Evolutionary conservation across 1,139 yeast species (phyloP).

Genomic region (Sugiyamaella pinicola): DNA sequence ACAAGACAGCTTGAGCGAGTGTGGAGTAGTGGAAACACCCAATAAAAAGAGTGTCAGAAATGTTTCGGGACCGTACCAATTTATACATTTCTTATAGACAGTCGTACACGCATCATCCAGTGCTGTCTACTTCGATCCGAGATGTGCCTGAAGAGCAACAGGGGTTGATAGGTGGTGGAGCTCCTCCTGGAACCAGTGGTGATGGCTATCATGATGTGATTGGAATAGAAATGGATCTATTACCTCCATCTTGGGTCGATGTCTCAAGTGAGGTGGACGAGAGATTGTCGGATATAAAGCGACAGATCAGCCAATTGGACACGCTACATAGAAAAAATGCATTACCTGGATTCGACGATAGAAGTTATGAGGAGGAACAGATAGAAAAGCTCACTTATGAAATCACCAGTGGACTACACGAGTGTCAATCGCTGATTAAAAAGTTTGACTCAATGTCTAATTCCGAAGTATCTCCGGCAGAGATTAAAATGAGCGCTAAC

Average conservation of each 20-base stretch:
- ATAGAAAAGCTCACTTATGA: constrained; percentile 77
- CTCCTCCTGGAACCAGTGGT: constrained; percentile 25
- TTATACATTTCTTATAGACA: constrained; percentile 48
- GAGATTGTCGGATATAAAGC: constrained; percentile 52
- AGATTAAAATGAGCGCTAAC: constrained; percentile 69
- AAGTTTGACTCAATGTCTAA: constrained; percentile 56
- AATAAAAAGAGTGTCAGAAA: constrained; percentile 24
- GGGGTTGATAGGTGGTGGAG: constrained; percentile 55
- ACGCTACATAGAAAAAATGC: constrained; percentile 77
- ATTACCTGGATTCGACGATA: constrained; percentile 83
- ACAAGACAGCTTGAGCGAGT: background rate
- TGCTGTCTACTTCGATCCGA: constrained; percentile 28
- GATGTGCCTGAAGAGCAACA: constrained; percentile 65
- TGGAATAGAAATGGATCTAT: constrained; percentile 47
- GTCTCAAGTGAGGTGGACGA: constrained; percentile 72
- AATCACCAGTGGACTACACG: constrained; percentile 72
- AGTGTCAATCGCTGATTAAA: constrained; percentile 75
- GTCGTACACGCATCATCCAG: constrained; percentile 47
- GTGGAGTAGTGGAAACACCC: too few relatives aligned
- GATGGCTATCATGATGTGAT: constrained; percentile 29
- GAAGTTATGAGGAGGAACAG: constrained; percentile 65
- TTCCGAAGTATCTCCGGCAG: constrained; percentile 48
- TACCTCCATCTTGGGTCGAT: constrained; percentile 81
- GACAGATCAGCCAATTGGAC: constrained; percentile 59
- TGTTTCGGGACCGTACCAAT: constrained; percentile 50